Conservation (phyloP, 768 basidiomycete genomes). For the Galerina sulciceps region DNA sequence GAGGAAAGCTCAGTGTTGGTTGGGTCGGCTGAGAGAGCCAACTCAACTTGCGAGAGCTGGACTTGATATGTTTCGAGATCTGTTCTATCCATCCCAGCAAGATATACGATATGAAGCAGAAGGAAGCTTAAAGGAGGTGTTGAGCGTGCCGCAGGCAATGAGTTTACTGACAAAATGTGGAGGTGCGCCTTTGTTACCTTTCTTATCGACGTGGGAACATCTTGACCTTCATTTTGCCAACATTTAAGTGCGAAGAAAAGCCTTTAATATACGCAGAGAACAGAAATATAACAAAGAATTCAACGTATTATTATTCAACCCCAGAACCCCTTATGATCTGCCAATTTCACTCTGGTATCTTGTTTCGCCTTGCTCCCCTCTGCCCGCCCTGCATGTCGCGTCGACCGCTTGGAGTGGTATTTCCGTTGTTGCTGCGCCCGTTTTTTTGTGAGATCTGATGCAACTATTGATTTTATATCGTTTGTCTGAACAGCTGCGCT, state of each 20-base stretch:
- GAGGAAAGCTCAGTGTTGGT: slow-evolving; percentile 72
- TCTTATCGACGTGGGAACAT: slow-evolving; percentile 8
- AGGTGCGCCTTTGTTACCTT: not conserved
- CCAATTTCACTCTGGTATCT: slow-evolving; percentile 63
- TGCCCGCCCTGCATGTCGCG: slow-evolving; percentile 64
- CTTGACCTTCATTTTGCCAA: too few species aligned
- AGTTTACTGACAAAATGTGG: not conserved
- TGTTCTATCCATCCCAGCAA: slow-evolving; percentile 54
- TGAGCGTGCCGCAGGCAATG: not conserved
- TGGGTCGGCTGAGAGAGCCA: slow-evolving; percentile 77
- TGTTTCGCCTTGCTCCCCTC: slow-evolving; percentile 89
- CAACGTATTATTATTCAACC: slow-evolving; percentile 35
- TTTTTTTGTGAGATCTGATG: slow-evolving; percentile 60
- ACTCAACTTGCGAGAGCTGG: slow-evolving; percentile 87
- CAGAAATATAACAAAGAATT: not conserved
- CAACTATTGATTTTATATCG: slow-evolving; percentile 63
- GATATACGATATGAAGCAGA: slow-evolving; percentile 1
- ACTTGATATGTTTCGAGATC: slow-evolving; percentile 92
- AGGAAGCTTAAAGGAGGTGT: slow-evolving; percentile 1
- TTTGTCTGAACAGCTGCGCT: slow-evolving; percentile 28
- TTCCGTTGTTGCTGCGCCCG: slow-evolving; percentile 71
- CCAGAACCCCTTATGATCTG: slow-evolving; percentile 64
- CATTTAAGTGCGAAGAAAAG: too few species aligned
- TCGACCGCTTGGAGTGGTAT: slow-evolving; percentile 76
- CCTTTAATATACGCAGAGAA: too few species aligned